Evolutionary conservation across 1,284 basidiomycete species (phyloP), one percentile per base, ranked within the genome.

Genomic region (Agaricales sp.): DNA sequence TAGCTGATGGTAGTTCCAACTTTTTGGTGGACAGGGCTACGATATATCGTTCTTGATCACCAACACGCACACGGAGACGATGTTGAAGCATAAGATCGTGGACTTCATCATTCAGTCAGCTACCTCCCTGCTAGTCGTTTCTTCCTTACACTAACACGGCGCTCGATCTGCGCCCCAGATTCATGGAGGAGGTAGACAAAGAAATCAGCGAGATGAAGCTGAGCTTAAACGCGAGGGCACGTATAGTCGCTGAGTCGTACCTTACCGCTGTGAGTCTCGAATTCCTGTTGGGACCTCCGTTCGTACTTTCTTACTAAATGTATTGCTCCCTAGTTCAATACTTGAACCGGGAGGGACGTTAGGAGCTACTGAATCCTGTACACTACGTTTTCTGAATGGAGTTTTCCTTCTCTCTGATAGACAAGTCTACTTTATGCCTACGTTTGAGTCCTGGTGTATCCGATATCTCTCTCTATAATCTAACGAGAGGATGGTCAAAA

Each of bases 11-110:
- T 35, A 35, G 30, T 8, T 35, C 30, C 8, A n/a, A 35, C 30
- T 35, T 35, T 11, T 35, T 41, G 41, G 23, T 26, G 16, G 46
- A 43, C 57, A 95, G 89, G 92, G 94, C 51, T 99, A 96, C 59
- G 96, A 99, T 60, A 99, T 99, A 57, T 95, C 91, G 3, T 99
- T 99, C 77, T 73, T 99, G 55, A 96, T 99, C 64, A 98, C 96
- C 51, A 98, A 98, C 67, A 85, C 85, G 54, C 93, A 99, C 65
- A 82, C 92, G 20, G 95, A 99, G 64, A 90, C 89, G 2, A 96
- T 99, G 93, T 74, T 98, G 58, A 99, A 99, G 71, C 94, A 99
- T 69, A 99, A 98, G 73, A 86, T 99, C 50, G 96, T 99, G 43
- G 96, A 99, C 69, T 99, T 99, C 69, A 96, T 99, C 68, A 97